A percentile compares a stretch with the other conserved stretches of the same genome.
Evolutionary conservation across 768 basidiomycete species (phyloP).

Genomic region (Podaxis rugospora): DNA sequence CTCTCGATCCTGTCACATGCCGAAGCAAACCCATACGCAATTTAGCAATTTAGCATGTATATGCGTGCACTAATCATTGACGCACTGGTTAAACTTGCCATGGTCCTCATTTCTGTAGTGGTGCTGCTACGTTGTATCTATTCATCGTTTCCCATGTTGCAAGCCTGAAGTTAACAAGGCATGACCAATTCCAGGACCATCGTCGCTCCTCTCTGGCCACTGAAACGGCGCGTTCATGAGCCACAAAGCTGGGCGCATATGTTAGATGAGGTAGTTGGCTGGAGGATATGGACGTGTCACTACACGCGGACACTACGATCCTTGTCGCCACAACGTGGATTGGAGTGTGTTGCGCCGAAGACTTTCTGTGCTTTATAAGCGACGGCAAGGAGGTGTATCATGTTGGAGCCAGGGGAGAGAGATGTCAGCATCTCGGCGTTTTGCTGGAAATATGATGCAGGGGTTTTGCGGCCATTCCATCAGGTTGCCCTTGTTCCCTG

Average conservation of each 20-base stretch:
- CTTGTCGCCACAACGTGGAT: background rate
- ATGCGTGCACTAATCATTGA: background rate
- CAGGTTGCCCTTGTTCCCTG: background rate
- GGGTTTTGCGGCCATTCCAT: background rate
- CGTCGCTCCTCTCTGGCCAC: background rate
- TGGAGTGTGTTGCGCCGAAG: background rate
- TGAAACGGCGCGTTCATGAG: background rate
- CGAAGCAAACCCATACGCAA: background rate
- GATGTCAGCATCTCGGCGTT: background rate
- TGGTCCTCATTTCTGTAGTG: background rate
- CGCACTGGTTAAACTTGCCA: background rate
- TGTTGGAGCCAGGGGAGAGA: background rate
- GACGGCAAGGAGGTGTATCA: background rate
- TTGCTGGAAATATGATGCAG: background rate
- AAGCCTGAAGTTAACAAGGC: background rate
- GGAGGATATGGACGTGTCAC: background rate
- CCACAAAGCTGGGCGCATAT: background rate
- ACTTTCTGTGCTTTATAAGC: background rate
- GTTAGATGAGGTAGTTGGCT: background rate
- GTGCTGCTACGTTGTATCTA: background rate
- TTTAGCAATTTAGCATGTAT: background rate
- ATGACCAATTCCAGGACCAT: background rate
- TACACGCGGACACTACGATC: background rate
- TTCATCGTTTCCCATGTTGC: background rate
- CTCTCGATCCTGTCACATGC: background rate